Base-by-base conservation (phyloP, 192 early-diverging fungal species). In the Martensiomyces pterosporus region DNA sequence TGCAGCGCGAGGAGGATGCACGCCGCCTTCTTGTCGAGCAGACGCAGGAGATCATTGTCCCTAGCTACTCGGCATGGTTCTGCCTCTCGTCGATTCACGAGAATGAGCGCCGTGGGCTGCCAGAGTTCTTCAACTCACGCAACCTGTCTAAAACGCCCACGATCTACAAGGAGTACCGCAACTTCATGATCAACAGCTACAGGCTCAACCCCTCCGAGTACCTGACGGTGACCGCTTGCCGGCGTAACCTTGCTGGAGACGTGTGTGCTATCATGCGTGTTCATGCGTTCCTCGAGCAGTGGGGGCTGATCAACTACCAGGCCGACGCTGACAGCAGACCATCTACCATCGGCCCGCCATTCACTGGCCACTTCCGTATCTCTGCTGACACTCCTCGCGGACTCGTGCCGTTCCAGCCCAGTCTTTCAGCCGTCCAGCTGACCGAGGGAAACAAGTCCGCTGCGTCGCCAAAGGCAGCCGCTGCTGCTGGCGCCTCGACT, bases 241-340 rank as follows among this genome's bases (percentile, higher is more conserved):
- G 94, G 41, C 76, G 97, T 18, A 97, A 98, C 67, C 74, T 99
- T 55, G 92, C 93, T 0, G 97, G 97, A 18, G 97, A 99, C 76
- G 97, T 99, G 6, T 96, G 97, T 59, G 91, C 94, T 3, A 97
- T 99, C 46, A 93, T 98, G 70, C 79, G 97, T 39, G 93, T 99
- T 3, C 97, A 99, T 74, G 91, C 94, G 3, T 94, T 99, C 50
- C 76, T 99, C 39, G 94, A 99, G 71, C 94, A 99, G 63, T 99
- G 97, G 97, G 97, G 97, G 1, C 75, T 99, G 23, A 91, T 99
- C 58, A 99, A 99, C 72, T 93, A 96, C 68, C 92, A 99, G 80
- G 84, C 93, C 44, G 93, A 99, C 62, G 87, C 93, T 4, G 91
- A 94, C 43, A 84, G 88, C 16, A 77, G 88, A 27, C 97, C 97